A percentile compares a stretch with the other conserved stretches of the same genome.
phyloP scores from a whole-genome alignment of 75 land plant species.

The Chamaecyparis obtusa region DNA sequence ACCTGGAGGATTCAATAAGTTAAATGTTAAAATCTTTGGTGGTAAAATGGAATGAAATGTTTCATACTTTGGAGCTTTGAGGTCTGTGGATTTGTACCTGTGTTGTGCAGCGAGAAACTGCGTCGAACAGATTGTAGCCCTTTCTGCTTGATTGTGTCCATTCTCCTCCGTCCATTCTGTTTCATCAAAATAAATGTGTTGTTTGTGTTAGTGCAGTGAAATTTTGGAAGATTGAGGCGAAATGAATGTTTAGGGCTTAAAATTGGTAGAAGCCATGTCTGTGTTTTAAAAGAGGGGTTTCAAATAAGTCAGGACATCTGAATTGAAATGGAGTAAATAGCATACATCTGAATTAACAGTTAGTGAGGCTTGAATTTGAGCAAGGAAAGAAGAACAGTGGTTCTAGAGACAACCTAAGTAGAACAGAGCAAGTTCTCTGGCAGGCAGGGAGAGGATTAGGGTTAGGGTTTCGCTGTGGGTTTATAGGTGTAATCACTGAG shows the following conservation, averaged over 20 bases:
- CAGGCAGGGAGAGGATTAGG: too few relatives aligned
- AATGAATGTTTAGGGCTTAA: too few relatives aligned
- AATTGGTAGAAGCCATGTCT: not conserved
- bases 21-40: not conserved
- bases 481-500: too few relatives aligned
- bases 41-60: too few relatives aligned
- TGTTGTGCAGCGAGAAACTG: conserved; percentile 65
- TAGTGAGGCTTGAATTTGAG: too few relatives aligned
- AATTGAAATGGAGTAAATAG: too few relatives aligned
- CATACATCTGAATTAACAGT: too few relatives aligned
- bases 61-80: too few relatives aligned
- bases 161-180: conserved; percentile 55
- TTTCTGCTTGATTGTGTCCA: conserved; percentile 50
- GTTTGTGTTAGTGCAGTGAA: not conserved
- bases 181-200: not conserved
- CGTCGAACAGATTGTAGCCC: conserved; percentile 67
- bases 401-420: too few relatives aligned
- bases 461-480: too few relatives aligned
- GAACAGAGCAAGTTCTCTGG: too few relatives aligned
- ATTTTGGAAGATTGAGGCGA: not conserved
- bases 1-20: conserved; percentile 36
- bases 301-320: not conserved
- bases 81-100: conserved; percentile 41
- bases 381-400: too few relatives aligned
- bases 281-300: not conserved